These are phyloP conservation scores for Cucurbita argyrosperma DNA, from an alignment of 306 rosid genomes.

Conservation along the genomic window DNA sequence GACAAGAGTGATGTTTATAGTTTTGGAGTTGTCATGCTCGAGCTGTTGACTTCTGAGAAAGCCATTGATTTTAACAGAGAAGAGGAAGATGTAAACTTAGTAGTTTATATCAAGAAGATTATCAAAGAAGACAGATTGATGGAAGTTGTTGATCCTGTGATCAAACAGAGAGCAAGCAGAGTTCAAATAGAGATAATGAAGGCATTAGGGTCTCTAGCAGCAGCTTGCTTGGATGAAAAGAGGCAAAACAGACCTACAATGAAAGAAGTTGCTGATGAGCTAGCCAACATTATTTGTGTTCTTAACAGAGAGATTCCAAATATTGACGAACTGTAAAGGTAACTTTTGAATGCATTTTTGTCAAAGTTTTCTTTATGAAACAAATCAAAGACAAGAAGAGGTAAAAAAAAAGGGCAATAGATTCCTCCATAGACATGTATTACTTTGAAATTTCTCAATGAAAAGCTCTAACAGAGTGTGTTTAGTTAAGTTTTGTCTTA, in stretches of 20 bases:
- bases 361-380: not conserved
- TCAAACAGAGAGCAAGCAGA: constrained; percentile 33
- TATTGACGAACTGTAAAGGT: not conserved
- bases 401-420: not conserved
- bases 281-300: constrained; percentile 51
- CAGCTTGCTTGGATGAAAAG: constrained; percentile 71
- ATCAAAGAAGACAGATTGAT: constrained; percentile 38
- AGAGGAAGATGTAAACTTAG: constrained; percentile 63
- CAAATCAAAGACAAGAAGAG: not conserved
- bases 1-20: constrained; percentile 76
- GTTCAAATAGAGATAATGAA: constrained; percentile 59
- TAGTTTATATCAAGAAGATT: constrained; percentile 47
- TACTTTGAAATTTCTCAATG: not conserved
- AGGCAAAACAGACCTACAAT: constrained; percentile 78
- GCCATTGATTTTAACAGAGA: constrained; percentile 68
- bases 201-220: constrained; percentile 58
- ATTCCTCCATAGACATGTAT: not conserved
- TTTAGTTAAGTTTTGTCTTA: not conserved
- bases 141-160: constrained; percentile 47
- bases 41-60: constrained; percentile 61
- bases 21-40: constrained; percentile 57
- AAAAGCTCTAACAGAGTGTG: not conserved
- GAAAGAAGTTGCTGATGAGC: constrained; percentile 69
- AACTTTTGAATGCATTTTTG: not conserved
- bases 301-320: not conserved